These are phyloP conservation scores for Psilocybe tampanensis DNA, from an alignment of 768 basidiomycete genomes.

Conservation along the genomic window DNA sequence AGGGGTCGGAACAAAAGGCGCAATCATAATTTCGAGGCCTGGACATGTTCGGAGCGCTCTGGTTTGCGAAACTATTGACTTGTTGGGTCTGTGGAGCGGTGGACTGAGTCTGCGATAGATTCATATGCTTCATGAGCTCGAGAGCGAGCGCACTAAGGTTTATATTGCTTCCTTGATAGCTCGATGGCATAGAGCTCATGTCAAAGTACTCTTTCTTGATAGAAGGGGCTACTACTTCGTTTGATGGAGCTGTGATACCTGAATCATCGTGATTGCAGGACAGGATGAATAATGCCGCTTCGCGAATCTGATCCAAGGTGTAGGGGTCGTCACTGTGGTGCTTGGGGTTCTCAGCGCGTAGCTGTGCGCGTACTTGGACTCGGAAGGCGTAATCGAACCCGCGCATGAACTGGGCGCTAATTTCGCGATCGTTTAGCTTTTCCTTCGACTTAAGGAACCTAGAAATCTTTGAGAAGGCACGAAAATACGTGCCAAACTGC, in stretches of 20 bases:
- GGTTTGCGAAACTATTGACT: too few relatives aligned
- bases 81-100: neutral
- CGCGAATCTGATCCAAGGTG: conserved; percentile 2
- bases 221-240: neutral
- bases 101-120: neutral
- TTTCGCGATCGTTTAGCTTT: conserved; percentile 7
- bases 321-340: conserved; percentile 10
- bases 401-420: conserved; percentile 1
- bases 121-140: conserved; percentile 1
- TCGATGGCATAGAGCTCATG: neutral
- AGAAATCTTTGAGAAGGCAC: neutral
- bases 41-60: neutral
- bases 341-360: conserved; percentile 7
- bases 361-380: conserved; percentile 4
- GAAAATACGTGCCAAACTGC: conserved; percentile 6
- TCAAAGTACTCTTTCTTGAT: neutral
- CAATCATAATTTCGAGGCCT: neutral
- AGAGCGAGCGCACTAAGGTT: neutral
- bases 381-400: conserved; percentile 3
- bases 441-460: conserved; percentile 2
- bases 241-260: too few relatives aligned
- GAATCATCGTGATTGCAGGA: conserved; percentile 1
- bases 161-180: neutral
- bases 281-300: conserved; percentile 7
- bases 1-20: conserved; percentile 5